Evolutionary conservation across 352 stramenopile genomes (phyloP).

Genomic region (Globisporangium radiosum): DNA sequence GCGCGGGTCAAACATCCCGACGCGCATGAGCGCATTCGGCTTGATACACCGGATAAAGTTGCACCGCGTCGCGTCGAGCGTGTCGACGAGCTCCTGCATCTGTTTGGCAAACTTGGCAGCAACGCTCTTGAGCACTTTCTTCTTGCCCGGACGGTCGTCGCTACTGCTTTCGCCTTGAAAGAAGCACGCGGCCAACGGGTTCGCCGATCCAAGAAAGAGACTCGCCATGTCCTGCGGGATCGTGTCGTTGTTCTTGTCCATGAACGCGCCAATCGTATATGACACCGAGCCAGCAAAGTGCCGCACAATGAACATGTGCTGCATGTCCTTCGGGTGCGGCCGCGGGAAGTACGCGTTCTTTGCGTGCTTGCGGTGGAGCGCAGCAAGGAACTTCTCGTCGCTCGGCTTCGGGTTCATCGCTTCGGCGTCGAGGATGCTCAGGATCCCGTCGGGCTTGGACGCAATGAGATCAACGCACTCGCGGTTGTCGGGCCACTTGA

Average conservation of each 20-base stretch:
- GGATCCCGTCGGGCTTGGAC: slow-evolving; percentile 73
- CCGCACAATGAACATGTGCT: slow-evolving; percentile 85
- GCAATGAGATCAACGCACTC: slow-evolving; percentile 89
- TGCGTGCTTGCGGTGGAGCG: slow-evolving; percentile 78
- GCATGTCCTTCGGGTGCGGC: slow-evolving; percentile 85
- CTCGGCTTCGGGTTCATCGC: slow-evolving; percentile 87
- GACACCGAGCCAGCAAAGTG: slow-evolving; percentile 88
- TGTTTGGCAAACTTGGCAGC: slow-evolving; percentile 63
- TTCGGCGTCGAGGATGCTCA: slow-evolving; percentile 80
- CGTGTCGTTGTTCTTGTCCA: slow-evolving; percentile 90
- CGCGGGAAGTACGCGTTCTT: slow-evolving; percentile 83
- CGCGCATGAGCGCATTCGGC: slow-evolving; percentile 73
- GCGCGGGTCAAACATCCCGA: slow-evolving; percentile 60
- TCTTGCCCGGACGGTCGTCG: slow-evolving; percentile 59
- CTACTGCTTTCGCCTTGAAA: slow-evolving; percentile 47
- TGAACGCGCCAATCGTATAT: slow-evolving; percentile 88
- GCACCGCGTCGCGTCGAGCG: slow-evolving; percentile 75
- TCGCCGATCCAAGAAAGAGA: slow-evolving; percentile 71
- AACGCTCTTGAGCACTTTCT: slow-evolving; percentile 70
- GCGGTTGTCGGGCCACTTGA: slow-evolving; percentile 89
- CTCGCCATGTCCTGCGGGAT: slow-evolving; percentile 80
- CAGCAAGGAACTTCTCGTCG: slow-evolving; percentile 82
- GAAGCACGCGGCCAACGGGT: slow-evolving; percentile 53
- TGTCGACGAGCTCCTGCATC: slow-evolving; percentile 79
- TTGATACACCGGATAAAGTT: slow-evolving; percentile 90